These are phyloP conservation scores for Chernovozyma aurita DNA, from an alignment of 1,139 yeast species.

Conservation along the genomic window DNA sequence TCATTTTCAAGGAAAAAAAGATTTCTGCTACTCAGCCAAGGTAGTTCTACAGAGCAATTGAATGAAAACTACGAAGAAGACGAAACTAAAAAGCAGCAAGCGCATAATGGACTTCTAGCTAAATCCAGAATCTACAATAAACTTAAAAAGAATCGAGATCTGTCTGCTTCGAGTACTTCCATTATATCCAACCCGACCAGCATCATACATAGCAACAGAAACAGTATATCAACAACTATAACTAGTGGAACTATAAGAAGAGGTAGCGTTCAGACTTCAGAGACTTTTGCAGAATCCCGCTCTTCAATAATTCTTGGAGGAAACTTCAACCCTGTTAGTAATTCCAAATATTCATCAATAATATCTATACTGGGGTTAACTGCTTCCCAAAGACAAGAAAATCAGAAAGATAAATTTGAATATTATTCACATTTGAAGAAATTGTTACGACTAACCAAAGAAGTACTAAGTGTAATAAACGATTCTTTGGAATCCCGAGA, in stretches of 20 bases:
- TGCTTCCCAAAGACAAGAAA: slow-evolving; percentile 27
- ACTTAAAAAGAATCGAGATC: slow-evolving; percentile 37
- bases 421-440: slow-evolving; percentile 30
- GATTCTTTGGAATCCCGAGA: slow-evolving; percentile 11
- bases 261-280: slow-evolving; percentile 13
- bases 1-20: slow-evolving; percentile 6
- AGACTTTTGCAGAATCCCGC: slow-evolving; percentile 1
- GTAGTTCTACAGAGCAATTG: background rate
- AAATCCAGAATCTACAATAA: slow-evolving; percentile 37
- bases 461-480: slow-evolving; percentile 9
- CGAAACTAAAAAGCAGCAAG: slow-evolving; percentile 22
- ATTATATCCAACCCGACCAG: slow-evolving; percentile 18
- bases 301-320: slow-evolving; percentile 5
- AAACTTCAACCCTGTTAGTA: background rate
- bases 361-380: slow-evolving; percentile 12
- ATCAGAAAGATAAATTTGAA: slow-evolving; percentile 31
- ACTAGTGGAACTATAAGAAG: slow-evolving; percentile 20
- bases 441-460: slow-evolving; percentile 15
- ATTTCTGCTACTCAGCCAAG: slow-evolving; percentile 5
- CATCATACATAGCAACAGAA: slow-evolving; percentile 18
- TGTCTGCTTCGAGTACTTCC: slow-evolving; percentile 29
- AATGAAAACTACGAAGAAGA: slow-evolving; percentile 10
- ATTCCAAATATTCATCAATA: slow-evolving; percentile 3
- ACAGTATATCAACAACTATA: slow-evolving; percentile 22
- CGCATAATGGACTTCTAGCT: slow-evolving; percentile 28